Conservation (phyloP, 495 filamentous ascomycete genomes). For the Aspergillus steynii region DNA sequence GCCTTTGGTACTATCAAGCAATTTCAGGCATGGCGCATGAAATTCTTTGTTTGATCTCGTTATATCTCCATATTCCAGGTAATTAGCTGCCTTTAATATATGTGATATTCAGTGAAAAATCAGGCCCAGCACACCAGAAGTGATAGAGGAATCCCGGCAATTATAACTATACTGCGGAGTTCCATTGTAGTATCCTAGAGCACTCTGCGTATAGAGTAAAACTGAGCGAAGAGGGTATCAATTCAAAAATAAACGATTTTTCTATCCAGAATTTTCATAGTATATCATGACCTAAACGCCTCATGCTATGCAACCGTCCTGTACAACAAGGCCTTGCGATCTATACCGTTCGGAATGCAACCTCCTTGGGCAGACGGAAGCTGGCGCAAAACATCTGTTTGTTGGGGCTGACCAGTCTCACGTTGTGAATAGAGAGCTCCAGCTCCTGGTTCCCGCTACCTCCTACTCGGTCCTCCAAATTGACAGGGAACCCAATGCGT, state of each 20-base stretch:
- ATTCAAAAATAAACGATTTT: conserved; percentile 10
- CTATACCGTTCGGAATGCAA: conserved; percentile 62
- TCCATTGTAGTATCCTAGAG: too few relatives aligned
- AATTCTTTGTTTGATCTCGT: too few relatives aligned
- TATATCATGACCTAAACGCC: conserved; percentile 17
- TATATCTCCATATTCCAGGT: too few relatives aligned
- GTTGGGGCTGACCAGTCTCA: conserved; percentile 85
- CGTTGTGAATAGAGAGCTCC: conserved; percentile 69
- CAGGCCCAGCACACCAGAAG: too few relatives aligned
- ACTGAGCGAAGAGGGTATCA: conserved; percentile 15
- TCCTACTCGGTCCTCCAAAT: conserved; percentile 52
- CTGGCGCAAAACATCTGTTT: conserved; percentile 97
- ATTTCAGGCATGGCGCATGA: too few relatives aligned
- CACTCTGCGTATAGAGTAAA: not conserved
- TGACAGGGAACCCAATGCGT: conserved; percentile 62
- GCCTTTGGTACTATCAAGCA: not conserved
- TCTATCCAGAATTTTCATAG: conserved; percentile 8
- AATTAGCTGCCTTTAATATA: too few relatives aligned
- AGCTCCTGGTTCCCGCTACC: conserved; percentile 45
- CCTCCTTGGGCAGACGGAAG: conserved; percentile 78
- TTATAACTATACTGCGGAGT: too few relatives aligned
- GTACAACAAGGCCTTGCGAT: conserved; percentile 2
- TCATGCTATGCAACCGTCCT: conserved; percentile 16
- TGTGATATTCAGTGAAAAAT: too few relatives aligned
- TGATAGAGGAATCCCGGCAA: too few relatives aligned